Evolutionary conservation across 805 yeast genomes (phyloP).

Genomic region (Yamadazyma tumulicola): DNA sequence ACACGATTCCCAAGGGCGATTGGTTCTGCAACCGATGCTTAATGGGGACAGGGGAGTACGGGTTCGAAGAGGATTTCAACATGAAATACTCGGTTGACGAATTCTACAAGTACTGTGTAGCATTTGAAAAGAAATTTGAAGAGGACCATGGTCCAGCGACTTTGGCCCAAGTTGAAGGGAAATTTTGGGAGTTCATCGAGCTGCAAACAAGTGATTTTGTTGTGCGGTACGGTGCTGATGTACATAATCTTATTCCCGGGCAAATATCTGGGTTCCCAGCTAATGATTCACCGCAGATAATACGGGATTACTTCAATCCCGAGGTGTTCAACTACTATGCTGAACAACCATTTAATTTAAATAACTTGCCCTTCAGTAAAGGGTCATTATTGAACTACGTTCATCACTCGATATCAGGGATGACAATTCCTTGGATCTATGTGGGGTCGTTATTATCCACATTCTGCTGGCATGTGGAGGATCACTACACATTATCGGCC

Average conservation of each 20-base stretch:
- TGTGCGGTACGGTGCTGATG: constrained; percentile 83
- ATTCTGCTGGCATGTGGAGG: constrained; percentile 97
- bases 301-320: constrained; percentile 9
- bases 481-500: constrained; percentile 86
- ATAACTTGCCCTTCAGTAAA: constrained; percentile 63
- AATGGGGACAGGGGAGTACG: constrained; percentile 84
- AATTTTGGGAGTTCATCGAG: constrained; percentile 61
- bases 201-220: constrained; percentile 44
- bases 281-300: constrained; percentile 17
- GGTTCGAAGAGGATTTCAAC: constrained; percentile 68
- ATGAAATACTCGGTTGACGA: constrained; percentile 53
- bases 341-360: constrained; percentile 71
- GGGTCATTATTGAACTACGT: constrained; percentile 69
- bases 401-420: constrained; percentile 74
- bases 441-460: constrained; percentile 87
- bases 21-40: constrained; percentile 87
- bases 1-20: constrained; percentile 49
- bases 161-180: constrained; percentile 50
- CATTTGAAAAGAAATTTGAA: constrained; percentile 44
- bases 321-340: constrained; percentile 31
- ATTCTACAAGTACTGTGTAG: constrained; percentile 54
- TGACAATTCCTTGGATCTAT: constrained; percentile 94
- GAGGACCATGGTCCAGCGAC: constrained; percentile 28
- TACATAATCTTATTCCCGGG: constrained; percentile 62
- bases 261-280: constrained; percentile 77